A percentile compares a stretch with the other conserved stretches of the same genome.
These are phyloP conservation scores for Picochlorum sp. DNA, from an alignment of 139 green algal genomes.

Conservation along the genomic window DNA sequence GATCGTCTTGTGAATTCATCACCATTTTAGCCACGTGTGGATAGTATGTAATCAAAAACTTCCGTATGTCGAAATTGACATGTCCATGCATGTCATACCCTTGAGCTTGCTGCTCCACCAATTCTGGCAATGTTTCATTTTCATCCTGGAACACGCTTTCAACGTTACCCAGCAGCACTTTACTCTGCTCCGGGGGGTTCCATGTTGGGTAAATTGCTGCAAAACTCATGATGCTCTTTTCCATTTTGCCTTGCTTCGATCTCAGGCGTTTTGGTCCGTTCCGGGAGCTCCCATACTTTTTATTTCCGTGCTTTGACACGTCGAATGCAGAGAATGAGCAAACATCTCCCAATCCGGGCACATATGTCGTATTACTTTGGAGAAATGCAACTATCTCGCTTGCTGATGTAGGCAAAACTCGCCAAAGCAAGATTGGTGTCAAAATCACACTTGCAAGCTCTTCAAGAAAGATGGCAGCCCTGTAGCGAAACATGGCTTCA, in stretches of 20 bases:
- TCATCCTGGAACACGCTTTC: not conserved
- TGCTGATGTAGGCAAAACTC: conserved; percentile 43
- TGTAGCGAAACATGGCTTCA: conserved; percentile 74
- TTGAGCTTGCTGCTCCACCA: no score
- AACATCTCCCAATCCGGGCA: conserved; percentile 81
- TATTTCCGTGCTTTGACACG: conserved; percentile 67
- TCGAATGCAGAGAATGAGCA: conserved; percentile 79
- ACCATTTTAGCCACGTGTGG: conserved; percentile 5
- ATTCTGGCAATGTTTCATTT: not conserved
- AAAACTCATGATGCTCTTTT: conserved; percentile 89
- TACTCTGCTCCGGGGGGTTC: conserved; percentile 22
- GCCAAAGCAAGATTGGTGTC: conserved; percentile 79
- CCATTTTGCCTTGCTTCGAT: conserved; percentile 80
- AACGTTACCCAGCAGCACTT: not conserved
- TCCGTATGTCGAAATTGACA: not conserved
- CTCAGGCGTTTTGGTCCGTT: conserved; percentile 31
- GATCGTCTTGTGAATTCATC: no score
- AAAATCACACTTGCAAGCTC: conserved; percentile 77
- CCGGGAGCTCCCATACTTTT: conserved; percentile 60
- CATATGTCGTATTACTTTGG: conserved; percentile 42
- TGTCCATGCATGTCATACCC: not conserved
- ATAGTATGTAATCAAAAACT: not conserved
- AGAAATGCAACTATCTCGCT: conserved; percentile 77
- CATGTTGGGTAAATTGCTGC: conserved; percentile 78
- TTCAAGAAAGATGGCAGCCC: conserved; percentile 74